These are phyloP conservation scores for Suhomyces faveliae DNA, from an alignment of 805 yeast genomes.

Conservation along the genomic window DNA sequence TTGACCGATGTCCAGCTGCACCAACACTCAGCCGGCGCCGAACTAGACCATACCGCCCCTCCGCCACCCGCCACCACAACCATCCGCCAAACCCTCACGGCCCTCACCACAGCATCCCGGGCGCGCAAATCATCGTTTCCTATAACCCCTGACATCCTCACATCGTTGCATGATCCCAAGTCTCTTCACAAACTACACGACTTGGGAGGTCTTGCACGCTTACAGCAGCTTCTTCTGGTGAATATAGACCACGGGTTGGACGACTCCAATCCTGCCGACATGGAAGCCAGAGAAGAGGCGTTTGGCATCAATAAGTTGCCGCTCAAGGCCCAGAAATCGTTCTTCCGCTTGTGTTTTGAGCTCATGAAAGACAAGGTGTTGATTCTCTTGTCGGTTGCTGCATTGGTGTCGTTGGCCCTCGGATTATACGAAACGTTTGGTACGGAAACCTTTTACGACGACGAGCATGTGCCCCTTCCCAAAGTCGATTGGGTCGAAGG, in stretches of 20 bases:
- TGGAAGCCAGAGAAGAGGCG: conserved; percentile 35
- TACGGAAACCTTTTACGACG: conserved; percentile 72
- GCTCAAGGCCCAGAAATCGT: conserved; percentile 63
- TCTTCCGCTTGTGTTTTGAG: conserved; percentile 66
- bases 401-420: conserved; percentile 80
- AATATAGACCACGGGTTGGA: conserved; percentile 43
- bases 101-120: neutral
- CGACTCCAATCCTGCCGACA: conserved; percentile 28
- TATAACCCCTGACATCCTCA: conserved; percentile 31
- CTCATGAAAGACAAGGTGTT: conserved; percentile 91
- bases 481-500: conserved; percentile 99
- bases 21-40: neutral
- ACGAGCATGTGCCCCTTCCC: conserved; percentile 73
- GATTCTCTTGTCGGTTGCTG: conserved; percentile 80
- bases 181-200: conserved; percentile 42
- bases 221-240: conserved; percentile 33
- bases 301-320: conserved; percentile 79
- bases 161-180: conserved; percentile 62
- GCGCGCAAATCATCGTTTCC: conserved; percentile 5
- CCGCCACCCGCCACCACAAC: neutral
- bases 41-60: neutral
- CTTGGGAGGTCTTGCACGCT: conserved; percentile 46
- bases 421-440: conserved; percentile 94
- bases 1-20: conserved; percentile 3
- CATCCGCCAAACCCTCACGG: conserved; percentile 4